Conservation (phyloP, 78 protist species). For the Isochrysis galbana region DNA sequence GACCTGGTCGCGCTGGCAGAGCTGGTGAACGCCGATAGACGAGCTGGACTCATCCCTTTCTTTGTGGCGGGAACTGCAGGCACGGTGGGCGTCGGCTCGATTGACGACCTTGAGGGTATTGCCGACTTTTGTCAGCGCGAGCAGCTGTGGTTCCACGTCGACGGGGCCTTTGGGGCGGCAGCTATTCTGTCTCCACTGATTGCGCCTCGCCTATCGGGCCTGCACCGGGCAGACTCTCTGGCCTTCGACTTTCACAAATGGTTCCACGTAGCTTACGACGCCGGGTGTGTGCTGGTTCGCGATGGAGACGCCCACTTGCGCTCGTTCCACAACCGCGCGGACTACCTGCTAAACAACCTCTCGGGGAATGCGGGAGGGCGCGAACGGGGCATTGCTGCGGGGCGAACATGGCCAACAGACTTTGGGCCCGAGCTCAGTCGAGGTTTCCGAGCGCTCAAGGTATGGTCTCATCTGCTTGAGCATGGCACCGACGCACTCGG, state of each 20-base stretch:
- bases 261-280: neutral
- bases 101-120: neutral
- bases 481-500: neutral
- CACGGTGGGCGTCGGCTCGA: neutral
- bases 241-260: constrained; percentile 26
- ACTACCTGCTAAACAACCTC: neutral
- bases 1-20: neutral
- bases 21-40: neutral
- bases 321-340: neutral
- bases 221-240: neutral
- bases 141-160: constrained; percentile 28
- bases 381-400: neutral
- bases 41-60: neutral
- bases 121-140: neutral
- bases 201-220: neutral
- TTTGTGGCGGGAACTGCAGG: constrained; percentile 20
- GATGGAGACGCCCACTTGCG: neutral
- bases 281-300: neutral
- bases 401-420: neutral
- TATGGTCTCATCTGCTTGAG: neutral
- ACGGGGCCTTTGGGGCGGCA: constrained; percentile 28
- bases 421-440: neutral
- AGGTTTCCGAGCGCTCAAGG: constrained; percentile 9
- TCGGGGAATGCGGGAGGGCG: neutral
- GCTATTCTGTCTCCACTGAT: neutral